phyloP scores from a whole-genome alignment of 305 asterid species.

The Striga hermonthica region DNA sequence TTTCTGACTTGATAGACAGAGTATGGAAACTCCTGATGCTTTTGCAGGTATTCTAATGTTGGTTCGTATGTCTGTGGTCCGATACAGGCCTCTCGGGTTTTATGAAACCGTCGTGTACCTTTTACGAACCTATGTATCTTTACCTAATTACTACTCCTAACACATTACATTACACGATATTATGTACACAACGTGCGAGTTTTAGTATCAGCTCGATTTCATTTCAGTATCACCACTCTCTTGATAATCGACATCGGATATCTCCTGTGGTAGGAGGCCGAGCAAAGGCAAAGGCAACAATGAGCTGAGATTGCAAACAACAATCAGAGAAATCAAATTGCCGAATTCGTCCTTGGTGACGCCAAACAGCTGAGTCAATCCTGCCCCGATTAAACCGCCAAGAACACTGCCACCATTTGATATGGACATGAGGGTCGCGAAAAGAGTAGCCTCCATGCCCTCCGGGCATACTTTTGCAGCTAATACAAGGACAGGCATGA shows the following conservation, averaged over 20 bases:
- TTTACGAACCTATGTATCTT: no score
- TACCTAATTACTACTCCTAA: slow-evolving; percentile 7
- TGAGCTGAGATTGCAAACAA: slow-evolving; percentile 86
- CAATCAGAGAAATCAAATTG: slow-evolving; percentile 61
- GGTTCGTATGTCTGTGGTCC: no score
- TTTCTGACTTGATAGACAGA: no score
- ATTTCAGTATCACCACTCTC: slow-evolving; percentile 46
- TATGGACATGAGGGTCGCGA: slow-evolving; percentile 92
- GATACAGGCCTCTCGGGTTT: no score
- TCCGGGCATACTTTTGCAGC: slow-evolving; percentile 89
- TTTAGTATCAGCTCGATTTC: slow-evolving; percentile 48
- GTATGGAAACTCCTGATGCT: no score
- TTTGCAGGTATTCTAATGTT: no score
- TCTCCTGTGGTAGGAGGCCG: slow-evolving; percentile 69
- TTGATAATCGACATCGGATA: slow-evolving; percentile 34
- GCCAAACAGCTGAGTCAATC: slow-evolving; percentile 76
- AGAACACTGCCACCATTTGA: slow-evolving; percentile 84
- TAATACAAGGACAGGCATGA: slow-evolving; percentile 92
- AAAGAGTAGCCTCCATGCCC: slow-evolving; percentile 96
- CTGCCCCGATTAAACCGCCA: slow-evolving; percentile 93
- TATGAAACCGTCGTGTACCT: no score
- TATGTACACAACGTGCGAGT: background rate
- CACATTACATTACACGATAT: background rate
- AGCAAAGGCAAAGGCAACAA: slow-evolving; percentile 86
- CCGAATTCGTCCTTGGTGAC: slow-evolving; percentile 74